Evolutionary conservation across 2,329 filamentous ascomycete genomes (phyloP), one percentile per base, ranked within the genome.

Genomic region (Lecanicillium sp.): DNA sequence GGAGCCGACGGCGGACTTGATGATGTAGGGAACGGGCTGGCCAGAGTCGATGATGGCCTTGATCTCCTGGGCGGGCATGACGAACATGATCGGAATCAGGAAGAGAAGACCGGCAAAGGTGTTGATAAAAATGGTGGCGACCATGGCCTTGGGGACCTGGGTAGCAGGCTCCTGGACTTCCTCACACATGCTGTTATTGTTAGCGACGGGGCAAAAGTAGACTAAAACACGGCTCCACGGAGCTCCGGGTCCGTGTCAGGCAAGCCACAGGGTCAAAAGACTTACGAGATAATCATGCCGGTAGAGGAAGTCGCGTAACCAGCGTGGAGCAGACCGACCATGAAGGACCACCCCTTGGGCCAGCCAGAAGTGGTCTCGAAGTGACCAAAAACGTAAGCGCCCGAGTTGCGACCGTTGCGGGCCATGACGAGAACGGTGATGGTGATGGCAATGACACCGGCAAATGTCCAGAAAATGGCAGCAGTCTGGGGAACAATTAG

Each of bases 261-360:
- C 32, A 50, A 23, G 52, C 2, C 17, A 27, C 12, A 11, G 1
- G 19, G 8, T 26, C 12, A 19, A n/a, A 15, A 40, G 41, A 72
- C 79, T 73, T 68, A 84, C 80, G 81, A 85, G 61, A 88, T 84
- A 51, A 89, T 84, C 85, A 89, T 89, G 66, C 86, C 86, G 0
- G 84, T 87, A 14, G 83, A 85, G 4, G 84, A 87, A 12, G 84
- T 87, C 38, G 82, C 83, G 59, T 88, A 87, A 52, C 80, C 84
- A 42, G 81, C 84, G 57, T 87, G 84, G 17, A 87, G 70, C 23
- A 88, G 73, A 60, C 84, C 84, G 51, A 88, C 80, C 60, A 78
- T 81, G 68, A 86, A 87, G 4, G 83, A 83, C 84, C 84, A 87
- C 58, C 84, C 84, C 35, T 75, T 69, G 4, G 73, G 68, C 84